Conservation (phyloP, 441 rosid species). For the Gossypium gossypioides region DNA sequence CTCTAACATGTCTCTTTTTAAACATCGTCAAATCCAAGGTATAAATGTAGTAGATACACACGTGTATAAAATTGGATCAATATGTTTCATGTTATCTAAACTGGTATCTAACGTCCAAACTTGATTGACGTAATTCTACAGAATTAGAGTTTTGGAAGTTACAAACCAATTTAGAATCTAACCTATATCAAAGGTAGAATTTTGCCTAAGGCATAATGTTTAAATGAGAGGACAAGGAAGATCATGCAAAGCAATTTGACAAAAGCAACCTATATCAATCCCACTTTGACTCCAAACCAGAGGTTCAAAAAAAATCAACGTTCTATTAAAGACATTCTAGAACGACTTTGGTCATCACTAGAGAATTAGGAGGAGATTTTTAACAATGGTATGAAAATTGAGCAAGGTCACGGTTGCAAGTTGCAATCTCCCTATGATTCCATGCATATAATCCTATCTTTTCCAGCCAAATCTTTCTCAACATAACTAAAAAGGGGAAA, state of each 20-base stretch:
- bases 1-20: too few relatives aligned
- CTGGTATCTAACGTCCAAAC: too few relatives aligned
- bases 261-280: background rate
- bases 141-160: too few relatives aligned
- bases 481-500: background rate
- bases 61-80: too few relatives aligned
- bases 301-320: background rate
- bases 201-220: too few relatives aligned
- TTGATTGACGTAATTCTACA: too few relatives aligned
- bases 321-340: background rate
- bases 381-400: background rate
- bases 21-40: too few relatives aligned
- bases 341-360: background rate
- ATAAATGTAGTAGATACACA: too few relatives aligned
- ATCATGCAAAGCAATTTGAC: background rate
- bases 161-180: too few relatives aligned
- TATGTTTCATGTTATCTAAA: too few relatives aligned
- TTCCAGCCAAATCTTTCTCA: background rate
- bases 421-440: background rate
- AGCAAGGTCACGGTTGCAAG: background rate
- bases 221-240: background rate
- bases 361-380: background rate
- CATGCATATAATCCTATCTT: background rate
- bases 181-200: too few relatives aligned
- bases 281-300: too few relatives aligned